phyloP scores from a whole-genome alignment of 805 yeast genomes.

The Candida dajiaensis region DNA sequence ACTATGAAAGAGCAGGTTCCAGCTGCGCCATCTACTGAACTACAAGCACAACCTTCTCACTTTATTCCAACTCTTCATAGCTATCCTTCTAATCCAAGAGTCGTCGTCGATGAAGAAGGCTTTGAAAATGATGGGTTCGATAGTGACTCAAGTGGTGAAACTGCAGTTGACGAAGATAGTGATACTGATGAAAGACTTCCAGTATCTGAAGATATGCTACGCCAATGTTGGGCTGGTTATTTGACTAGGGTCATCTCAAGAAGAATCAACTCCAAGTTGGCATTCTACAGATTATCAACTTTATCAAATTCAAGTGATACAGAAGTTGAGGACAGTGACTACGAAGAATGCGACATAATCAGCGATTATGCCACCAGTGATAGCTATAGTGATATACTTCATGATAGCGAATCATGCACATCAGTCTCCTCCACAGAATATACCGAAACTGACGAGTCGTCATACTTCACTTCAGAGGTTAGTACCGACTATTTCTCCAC shows the following conservation, averaged over 20 bases:
- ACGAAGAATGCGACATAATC: background rate
- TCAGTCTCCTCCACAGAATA: slow-evolving; percentile 12
- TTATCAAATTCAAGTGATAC: slow-evolving; percentile 11
- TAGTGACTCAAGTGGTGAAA: background rate
- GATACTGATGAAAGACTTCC: slow-evolving; percentile 8
- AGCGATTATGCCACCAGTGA: slow-evolving; percentile 6
- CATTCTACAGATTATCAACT: slow-evolving; percentile 7
- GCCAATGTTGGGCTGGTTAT: slow-evolving; percentile 5
- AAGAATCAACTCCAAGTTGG: slow-evolving; percentile 22
- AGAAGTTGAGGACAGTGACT: slow-evolving; percentile 6
- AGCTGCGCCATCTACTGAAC: background rate
- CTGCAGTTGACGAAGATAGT: background rate
- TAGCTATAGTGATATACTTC: slow-evolving; percentile 3
- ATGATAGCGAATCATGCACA: slow-evolving; percentile 12
- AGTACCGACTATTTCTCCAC: slow-evolving; percentile 11
- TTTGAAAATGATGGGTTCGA: slow-evolving; percentile 2
- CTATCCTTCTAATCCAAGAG: slow-evolving; percentile 8
- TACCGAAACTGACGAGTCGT: slow-evolving; percentile 2
- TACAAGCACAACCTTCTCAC: background rate
- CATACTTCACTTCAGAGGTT: slow-evolving; percentile 5
- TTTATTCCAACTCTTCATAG: background rate
- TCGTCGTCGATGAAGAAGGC: slow-evolving; percentile 8
- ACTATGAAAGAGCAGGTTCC: background rate
- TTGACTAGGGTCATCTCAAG: slow-evolving; percentile 16
- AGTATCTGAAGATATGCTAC: slow-evolving; percentile 1